These are phyloP conservation scores for Adansonia digitata DNA, from an alignment of 345 rosid genomes.

Conservation along the genomic window DNA sequence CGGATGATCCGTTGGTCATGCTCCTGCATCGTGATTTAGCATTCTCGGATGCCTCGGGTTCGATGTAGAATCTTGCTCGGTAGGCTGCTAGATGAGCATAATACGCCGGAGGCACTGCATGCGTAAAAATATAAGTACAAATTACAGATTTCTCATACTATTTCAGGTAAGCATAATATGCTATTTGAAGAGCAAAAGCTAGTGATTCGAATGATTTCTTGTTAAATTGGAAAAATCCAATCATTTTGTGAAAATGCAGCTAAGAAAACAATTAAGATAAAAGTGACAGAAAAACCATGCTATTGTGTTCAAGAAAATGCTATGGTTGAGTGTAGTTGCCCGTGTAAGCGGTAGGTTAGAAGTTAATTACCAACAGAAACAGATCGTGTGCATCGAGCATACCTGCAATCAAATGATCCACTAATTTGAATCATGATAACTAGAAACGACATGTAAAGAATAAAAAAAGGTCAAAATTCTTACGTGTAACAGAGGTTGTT, in stretches of 20 bases:
- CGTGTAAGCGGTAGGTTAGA: neutral
- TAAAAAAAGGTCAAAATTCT: too few species aligned
- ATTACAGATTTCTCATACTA: too few species aligned
- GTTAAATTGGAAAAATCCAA: neutral
- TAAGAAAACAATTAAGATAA: neutral
- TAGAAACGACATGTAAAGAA: too few species aligned
- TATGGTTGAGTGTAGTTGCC: neutral
- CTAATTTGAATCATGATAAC: too few species aligned
- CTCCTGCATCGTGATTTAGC: too few species aligned
- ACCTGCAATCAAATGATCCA: too few species aligned
- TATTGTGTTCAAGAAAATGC: neutral
- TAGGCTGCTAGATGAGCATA: conserved; percentile 98
- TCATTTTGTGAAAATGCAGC: neutral
- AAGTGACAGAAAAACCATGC: neutral
- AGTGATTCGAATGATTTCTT: neutral
- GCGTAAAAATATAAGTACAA: neutral
- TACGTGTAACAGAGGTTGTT: conserved; percentile 98
- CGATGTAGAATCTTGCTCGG: conserved; percentile 94
- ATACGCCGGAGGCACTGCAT: conserved; percentile 93
- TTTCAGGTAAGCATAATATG: neutral
- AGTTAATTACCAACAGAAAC: conserved; percentile 73
- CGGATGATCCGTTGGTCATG: conserved; percentile 65
- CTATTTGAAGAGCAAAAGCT: neutral
- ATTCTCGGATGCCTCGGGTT: too few species aligned
- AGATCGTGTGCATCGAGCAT: conserved; percentile 95